These are phyloP conservation scores for Coniferiporia weirii DNA, from an alignment of 1,284 basidiomycete genomes.

Conservation along the genomic window DNA sequence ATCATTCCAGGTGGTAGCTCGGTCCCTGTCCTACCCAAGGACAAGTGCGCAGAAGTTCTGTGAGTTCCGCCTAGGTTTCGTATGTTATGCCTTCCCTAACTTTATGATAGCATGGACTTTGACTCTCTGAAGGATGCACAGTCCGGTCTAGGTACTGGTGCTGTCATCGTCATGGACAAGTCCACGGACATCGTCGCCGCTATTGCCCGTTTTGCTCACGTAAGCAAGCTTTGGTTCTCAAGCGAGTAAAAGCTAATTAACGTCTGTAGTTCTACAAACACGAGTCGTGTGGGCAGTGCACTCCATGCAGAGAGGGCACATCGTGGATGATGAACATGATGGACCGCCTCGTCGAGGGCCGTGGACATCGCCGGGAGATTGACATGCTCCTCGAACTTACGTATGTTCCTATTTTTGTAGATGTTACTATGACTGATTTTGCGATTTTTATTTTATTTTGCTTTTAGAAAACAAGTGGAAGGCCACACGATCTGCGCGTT, in stretches of 20 bases:
- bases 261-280: slow-evolving; percentile 87
- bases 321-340: slow-evolving; percentile 99
- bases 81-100: slow-evolving; percentile 7
- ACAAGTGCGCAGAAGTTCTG: slow-evolving; percentile 80
- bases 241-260: neutral
- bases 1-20: slow-evolving; percentile 95
- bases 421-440: neutral
- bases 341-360: slow-evolving; percentile 86
- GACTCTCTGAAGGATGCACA: slow-evolving; percentile 96
- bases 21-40: slow-evolving; percentile 88
- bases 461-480: slow-evolving; percentile 87
- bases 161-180: slow-evolving; percentile 99
- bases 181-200: slow-evolving; percentile 90
- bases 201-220: slow-evolving; percentile 89
- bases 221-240: slow-evolving; percentile 28
- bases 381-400: slow-evolving; percentile 95
- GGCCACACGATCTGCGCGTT: slow-evolving; percentile 94
- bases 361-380: slow-evolving; percentile 89
- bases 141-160: slow-evolving; percentile 93
- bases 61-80: slow-evolving; percentile 36
- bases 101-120: slow-evolving; percentile 85
- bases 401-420: slow-evolving; percentile 35
- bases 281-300: slow-evolving; percentile 98
- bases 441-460: neutral
- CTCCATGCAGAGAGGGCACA: slow-evolving; percentile 93